Evolutionary conservation across 345 rosid species (phyloP).

Genomic region (Citrus glauca): DNA sequence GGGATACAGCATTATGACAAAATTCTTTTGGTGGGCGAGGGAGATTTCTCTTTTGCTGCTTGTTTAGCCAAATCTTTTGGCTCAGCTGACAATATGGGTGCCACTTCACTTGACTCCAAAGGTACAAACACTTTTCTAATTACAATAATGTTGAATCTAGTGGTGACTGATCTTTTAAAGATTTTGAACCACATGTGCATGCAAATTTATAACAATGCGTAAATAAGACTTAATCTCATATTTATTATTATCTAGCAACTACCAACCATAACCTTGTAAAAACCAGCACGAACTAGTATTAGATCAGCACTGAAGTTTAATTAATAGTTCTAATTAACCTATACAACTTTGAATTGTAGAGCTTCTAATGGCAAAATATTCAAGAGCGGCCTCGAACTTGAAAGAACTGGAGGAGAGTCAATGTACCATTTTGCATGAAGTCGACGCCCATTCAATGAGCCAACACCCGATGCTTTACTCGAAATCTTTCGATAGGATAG

Average conservation of each 20-base stretch:
- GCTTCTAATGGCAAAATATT: not conserved
- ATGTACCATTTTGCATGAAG: conserved; percentile 25
- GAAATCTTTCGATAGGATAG: conserved; percentile 21
- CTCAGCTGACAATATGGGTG: conserved; percentile 40
- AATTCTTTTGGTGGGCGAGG: conserved; percentile 55
- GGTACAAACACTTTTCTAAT: not conserved
- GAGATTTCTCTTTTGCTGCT: conserved; percentile 50
- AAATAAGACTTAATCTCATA: no score
- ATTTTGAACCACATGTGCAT: no score
- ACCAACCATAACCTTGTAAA: no score
- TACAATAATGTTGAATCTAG: not conserved
- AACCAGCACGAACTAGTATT: no score
- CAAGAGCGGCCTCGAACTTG: conserved; percentile 15
- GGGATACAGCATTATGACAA: conserved; percentile 33
- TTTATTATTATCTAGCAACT: no score
- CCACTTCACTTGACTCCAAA: conserved; percentile 44
- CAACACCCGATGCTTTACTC: conserved; percentile 6
- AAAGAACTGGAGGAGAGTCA: conserved; percentile 14
- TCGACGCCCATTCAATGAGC: conserved; percentile 23
- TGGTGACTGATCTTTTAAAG: no score
- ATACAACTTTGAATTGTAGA: not conserved
- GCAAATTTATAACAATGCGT: no score
- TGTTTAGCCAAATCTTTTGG: conserved; percentile 50
- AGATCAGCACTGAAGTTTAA: no score
- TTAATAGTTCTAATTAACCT: no score